Evolutionary conservation across 1,139 yeast species (phyloP).

Genomic region (Debaryomyces sp.): DNA sequence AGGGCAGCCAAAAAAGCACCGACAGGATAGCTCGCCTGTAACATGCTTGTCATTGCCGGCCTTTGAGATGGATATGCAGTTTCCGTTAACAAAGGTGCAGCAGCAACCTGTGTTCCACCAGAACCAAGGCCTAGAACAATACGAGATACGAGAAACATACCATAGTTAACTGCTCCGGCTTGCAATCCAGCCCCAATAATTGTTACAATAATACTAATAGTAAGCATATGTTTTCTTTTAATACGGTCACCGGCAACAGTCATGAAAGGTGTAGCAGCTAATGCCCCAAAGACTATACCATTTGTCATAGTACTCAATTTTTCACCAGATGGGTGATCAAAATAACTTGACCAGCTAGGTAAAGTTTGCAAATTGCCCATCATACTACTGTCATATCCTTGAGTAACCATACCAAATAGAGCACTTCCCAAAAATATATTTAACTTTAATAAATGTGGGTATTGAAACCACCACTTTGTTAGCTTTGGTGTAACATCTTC

Average conservation of each 20-base stretch:
- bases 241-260: neutral
- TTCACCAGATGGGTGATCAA: neutral
- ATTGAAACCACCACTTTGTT: constrained; percentile 18
- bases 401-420: constrained; percentile 30
- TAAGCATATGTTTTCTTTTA: neutral
- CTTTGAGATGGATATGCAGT: constrained; percentile 21
- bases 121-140: constrained; percentile 43
- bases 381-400: constrained; percentile 56
- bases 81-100: constrained; percentile 36
- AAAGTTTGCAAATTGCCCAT: constrained; percentile 54
- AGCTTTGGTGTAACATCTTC: constrained; percentile 2
- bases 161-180: constrained; percentile 34
- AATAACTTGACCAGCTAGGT: constrained; percentile 7
- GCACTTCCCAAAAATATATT: constrained; percentile 19
- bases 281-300: neutral
- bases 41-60: constrained; percentile 17
- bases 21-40: constrained; percentile 16
- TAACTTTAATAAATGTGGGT: constrained; percentile 37
- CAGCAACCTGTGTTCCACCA: constrained; percentile 25
- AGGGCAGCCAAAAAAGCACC: constrained; percentile 19
- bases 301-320: neutral
- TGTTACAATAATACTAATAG: neutral
- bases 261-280: neutral
- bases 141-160: constrained; percentile 36
- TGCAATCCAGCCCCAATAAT: constrained; percentile 45